phyloP scores from a whole-genome alignment of 306 rosid genomes.

The Casuarina glauca region DNA sequence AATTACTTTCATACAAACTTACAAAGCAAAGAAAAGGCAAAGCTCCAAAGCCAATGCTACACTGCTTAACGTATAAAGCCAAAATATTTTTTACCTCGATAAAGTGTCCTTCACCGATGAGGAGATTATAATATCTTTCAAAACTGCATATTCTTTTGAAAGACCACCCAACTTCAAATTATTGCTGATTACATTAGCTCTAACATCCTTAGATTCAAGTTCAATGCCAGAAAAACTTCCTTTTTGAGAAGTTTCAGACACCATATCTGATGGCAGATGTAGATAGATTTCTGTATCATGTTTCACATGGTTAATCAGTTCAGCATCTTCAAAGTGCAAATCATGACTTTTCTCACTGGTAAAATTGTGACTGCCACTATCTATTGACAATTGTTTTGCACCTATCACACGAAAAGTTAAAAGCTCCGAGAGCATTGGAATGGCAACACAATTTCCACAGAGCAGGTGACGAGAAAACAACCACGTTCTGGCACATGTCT shows the following conservation, averaged over 20 bases:
- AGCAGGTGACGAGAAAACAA: conserved; percentile 62
- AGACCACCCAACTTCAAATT: conserved; percentile 72
- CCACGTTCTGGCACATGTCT: conserved; percentile 51
- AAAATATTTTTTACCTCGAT: conserved; percentile 55
- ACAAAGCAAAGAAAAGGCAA: neutral
- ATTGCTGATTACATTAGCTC: conserved; percentile 26
- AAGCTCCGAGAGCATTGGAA: conserved; percentile 59
- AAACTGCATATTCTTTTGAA: conserved; percentile 65
- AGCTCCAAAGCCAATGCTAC: neutral
- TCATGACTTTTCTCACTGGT: conserved; percentile 28
- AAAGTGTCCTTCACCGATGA: conserved; percentile 51
- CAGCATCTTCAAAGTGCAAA: conserved; percentile 36
- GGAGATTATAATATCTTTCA: conserved; percentile 64
- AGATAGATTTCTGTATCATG: conserved; percentile 56
- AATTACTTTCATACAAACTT: neutral
- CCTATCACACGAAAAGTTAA: conserved; percentile 57
- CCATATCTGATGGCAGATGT: conserved; percentile 47
- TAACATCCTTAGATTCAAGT: conserved; percentile 32
- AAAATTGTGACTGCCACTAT: conserved; percentile 29
- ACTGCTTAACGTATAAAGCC: conserved; percentile 10
- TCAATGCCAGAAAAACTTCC: conserved; percentile 35
- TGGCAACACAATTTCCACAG: conserved; percentile 62
- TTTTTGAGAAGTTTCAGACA: conserved; percentile 39
- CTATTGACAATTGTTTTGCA: conserved; percentile 40
- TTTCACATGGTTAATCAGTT: conserved; percentile 27